These are phyloP conservation scores for Globisporangium cylindrosporum DNA, from an alignment of 352 stramenopile species.

Conservation along the genomic window DNA sequence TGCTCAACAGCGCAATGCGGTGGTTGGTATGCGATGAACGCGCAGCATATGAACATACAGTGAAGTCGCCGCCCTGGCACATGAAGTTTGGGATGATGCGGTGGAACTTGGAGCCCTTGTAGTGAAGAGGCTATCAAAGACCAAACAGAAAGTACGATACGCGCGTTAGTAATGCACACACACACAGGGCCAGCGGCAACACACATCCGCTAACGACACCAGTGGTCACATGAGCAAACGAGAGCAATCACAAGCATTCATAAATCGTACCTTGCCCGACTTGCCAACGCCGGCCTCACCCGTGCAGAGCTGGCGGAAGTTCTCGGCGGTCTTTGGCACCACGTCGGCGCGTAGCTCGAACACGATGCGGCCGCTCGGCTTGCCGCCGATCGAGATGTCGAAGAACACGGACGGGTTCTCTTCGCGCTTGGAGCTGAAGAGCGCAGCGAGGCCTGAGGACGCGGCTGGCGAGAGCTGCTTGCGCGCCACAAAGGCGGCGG, in stretches of 20 bases:
- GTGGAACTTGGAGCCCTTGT: slow-evolving; percentile 91
- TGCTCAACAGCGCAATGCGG: not conserved
- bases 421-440: slow-evolving; percentile 60
- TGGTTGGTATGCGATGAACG: not conserved
- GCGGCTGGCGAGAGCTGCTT: slow-evolving; percentile 14
- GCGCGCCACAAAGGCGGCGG: slow-evolving; percentile 12
- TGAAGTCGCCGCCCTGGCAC: slow-evolving; percentile 98
- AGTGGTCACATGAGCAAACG: not conserved
- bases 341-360: slow-evolving; percentile 94
- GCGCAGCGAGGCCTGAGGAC: slow-evolving; percentile 15
- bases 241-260: not conserved
- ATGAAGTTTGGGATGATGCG: slow-evolving; percentile 93
- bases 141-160: not conserved
- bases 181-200: not conserved
- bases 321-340: slow-evolving; percentile 98
- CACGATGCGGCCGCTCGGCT: slow-evolving; percentile 78
- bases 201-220: not conserved
- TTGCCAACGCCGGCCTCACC: slow-evolving; percentile 93
- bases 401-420: slow-evolving; percentile 95
- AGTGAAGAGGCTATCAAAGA: slow-evolving; percentile 51
- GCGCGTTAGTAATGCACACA: not conserved
- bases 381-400: slow-evolving; percentile 94
- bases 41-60: slow-evolving; percentile 45
- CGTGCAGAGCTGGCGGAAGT: slow-evolving; percentile 97
- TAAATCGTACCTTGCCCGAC: slow-evolving; percentile 41